Evolutionary conservation across 2,329 filamentous ascomycete genomes (phyloP).

Genomic region (Cladosporium sp.): DNA sequence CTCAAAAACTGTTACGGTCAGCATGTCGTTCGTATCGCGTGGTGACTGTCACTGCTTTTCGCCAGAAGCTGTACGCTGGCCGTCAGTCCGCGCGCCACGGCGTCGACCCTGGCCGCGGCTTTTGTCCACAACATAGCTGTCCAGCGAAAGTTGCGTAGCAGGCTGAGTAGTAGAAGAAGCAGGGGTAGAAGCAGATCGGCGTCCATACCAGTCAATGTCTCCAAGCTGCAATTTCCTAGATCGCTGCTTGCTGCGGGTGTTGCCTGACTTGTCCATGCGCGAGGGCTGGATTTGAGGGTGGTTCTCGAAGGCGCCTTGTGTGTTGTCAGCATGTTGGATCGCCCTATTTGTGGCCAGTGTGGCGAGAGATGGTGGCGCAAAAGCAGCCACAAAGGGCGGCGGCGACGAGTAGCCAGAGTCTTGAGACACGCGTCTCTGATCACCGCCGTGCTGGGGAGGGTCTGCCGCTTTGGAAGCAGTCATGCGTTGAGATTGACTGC

Average conservation of each 20-base stretch:
- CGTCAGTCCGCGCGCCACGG: not conserved
- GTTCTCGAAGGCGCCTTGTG: slow-evolving; percentile 36
- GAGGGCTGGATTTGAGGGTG: slow-evolving; percentile 45
- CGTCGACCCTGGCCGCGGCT: slow-evolving; percentile 4
- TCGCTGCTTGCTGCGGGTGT: slow-evolving; percentile 74
- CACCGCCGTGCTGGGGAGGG: slow-evolving; percentile 13
- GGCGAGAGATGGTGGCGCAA: not conserved
- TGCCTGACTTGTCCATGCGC: slow-evolving; percentile 58
- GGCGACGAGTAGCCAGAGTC: slow-evolving; percentile 20
- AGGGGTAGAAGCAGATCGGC: slow-evolving; percentile 23
- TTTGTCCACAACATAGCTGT: slow-evolving; percentile 36
- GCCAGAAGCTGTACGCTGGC: not conserved
- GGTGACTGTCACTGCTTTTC: not conserved
- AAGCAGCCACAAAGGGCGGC: slow-evolving; percentile 10
- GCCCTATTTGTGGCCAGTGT: not conserved
- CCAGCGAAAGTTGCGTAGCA: slow-evolving; percentile 28
- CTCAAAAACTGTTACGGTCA: slow-evolving; percentile 29
- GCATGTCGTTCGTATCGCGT: slow-evolving; percentile 24
- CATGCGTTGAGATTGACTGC: slow-evolving; percentile 21
- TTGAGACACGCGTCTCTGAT: slow-evolving; percentile 21
- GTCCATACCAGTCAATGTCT: slow-evolving; percentile 89
- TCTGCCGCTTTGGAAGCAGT: slow-evolving; percentile 11
- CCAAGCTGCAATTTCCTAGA: slow-evolving; percentile 89
- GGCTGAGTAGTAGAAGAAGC: slow-evolving; percentile 28
- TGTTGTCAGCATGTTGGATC: slow-evolving; percentile 33